Base-by-base conservation (phyloP, 352 stramenopile species). In the Hyaloperonospora arabidopsidis region DNA sequence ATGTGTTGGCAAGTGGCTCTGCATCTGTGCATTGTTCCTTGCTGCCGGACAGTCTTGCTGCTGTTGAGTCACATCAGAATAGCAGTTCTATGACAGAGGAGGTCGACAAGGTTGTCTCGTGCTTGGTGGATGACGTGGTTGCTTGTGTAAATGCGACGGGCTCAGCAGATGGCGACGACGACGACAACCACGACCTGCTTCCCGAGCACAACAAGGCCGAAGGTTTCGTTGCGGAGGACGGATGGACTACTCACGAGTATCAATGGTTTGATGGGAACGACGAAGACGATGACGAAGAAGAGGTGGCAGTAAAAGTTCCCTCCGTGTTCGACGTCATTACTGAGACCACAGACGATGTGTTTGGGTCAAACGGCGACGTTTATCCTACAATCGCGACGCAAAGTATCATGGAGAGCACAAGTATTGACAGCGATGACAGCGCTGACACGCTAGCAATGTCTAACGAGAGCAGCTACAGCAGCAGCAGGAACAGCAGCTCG, bases 231-330 rank as follows among this genome's bases (percentile, higher is more conserved):
- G 43, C 52, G 3, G 45, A 67, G 38, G 19, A 18, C 11, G 51
- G 59, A 28, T 41, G 35, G 35, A 54, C n/a, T 23, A 58, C 44
- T 12, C 25, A 13, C 21, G 54, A 68, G 25, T 68, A 71, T 29
- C 67, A 76, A 34, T 76, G 67, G 67, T 76, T 76, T 63, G 64
- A 68, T 19, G 66, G 52, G 15, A 59, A 70, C 23, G 67, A 73
- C 0, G 49, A 64, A 2, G 58, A 73, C 0, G 49, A 64, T 2
- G 58, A 73, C 1, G 61, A 71, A 0, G 57, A 65, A 6, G 54
- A 40, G 14, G 45, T 48, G 25, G 46, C 61, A 23, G 41, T 64
- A 6, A 38, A 58, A 41, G n/a, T 45, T 2, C 49, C 59, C 1
- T 57, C 56, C 11, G 46, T 57, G 11, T 14, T 70, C 14, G 47